Conservation (phyloP, 257 asterid genomes). For the Solanum bulbocastanum region DNA sequence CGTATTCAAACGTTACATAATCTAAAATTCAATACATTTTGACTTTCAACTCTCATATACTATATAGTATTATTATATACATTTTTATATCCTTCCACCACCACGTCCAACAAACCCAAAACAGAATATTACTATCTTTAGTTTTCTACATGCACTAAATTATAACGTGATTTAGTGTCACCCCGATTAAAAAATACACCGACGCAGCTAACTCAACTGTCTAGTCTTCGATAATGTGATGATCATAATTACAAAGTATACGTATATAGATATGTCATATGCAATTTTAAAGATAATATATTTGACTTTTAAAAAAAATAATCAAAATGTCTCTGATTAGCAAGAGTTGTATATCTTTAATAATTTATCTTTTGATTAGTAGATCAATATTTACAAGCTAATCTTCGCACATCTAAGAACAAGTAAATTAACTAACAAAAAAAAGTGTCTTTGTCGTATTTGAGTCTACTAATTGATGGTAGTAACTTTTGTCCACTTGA, state of each 20-base stretch:
- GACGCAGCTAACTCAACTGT: not conserved
- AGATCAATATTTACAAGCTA: not conserved
- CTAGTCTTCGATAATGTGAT: not conserved
- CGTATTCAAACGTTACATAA: not conserved
- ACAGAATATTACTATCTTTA: not conserved
- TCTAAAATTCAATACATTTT: not conserved
- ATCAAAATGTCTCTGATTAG: too few relatives aligned
- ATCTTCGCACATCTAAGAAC: too few relatives aligned
- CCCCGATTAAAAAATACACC: not conserved
- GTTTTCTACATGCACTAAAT: not conserved
- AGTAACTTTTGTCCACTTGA: not conserved
- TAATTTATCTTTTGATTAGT: too few relatives aligned
- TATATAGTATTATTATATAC: not conserved
- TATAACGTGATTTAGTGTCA: not conserved
- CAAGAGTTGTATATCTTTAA: not conserved
- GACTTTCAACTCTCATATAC: not conserved
- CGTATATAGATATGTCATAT: not conserved
- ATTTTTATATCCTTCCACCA: not conserved
- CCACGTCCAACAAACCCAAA: not conserved
- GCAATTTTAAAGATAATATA: not conserved
- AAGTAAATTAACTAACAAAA: too few relatives aligned
- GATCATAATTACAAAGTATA: not conserved
- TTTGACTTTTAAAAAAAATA: too few relatives aligned
- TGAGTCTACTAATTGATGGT: too few relatives aligned
- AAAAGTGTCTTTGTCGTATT: too few relatives aligned